A percentile compares a stretch with the other conserved stretches of the same genome.
These are phyloP conservation scores for Apophysomyces ossiformis DNA, from an alignment of 371 early-diverging fungal species.

Conservation along the genomic window DNA sequence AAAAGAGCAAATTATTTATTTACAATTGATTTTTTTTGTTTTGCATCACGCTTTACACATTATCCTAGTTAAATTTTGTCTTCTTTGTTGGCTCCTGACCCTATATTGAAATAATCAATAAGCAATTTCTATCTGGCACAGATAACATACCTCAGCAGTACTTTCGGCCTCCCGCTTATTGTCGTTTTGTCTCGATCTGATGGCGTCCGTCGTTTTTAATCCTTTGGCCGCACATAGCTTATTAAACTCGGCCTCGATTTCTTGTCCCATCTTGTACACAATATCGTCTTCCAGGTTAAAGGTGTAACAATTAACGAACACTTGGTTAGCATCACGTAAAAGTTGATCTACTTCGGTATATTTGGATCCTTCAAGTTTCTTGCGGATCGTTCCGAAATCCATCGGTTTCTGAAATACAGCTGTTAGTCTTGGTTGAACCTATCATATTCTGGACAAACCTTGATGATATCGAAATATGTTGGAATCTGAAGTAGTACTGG, in stretches of 20 bases:
- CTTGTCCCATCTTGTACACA: slow-evolving; percentile 67
- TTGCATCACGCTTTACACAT: not conserved
- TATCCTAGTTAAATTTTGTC: not conserved
- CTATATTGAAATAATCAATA: not conserved
- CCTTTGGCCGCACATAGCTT: slow-evolving; percentile 48
- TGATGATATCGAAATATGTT: slow-evolving; percentile 74
- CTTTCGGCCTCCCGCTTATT: slow-evolving; percentile 1
- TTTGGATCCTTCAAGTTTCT: slow-evolving; percentile 26
- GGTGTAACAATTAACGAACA: slow-evolving; percentile 80
- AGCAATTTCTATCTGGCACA: too few relatives aligned
- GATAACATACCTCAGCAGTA: not conserved
- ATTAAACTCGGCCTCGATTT: slow-evolving; percentile 64
- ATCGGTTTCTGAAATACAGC: slow-evolving; percentile 29
- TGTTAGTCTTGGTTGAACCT: slow-evolving; percentile 78
- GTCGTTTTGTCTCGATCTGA: not conserved
- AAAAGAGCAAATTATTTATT: not conserved
- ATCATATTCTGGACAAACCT: slow-evolving; percentile 42
- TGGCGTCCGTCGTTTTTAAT: slow-evolving; percentile 23
- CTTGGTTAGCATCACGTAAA: slow-evolving; percentile 35
- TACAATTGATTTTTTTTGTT: slow-evolving; percentile 14
- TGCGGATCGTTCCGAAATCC: slow-evolving; percentile 44
- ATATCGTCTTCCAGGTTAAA: slow-evolving; percentile 84
- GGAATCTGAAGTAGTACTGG: slow-evolving; percentile 27
- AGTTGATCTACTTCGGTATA: slow-evolving; percentile 26
- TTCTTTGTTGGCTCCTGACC: not conserved